phyloP scores from a whole-genome alignment of 1,139 yeast genomes.

The Saccharomyces hybrid region DNA sequence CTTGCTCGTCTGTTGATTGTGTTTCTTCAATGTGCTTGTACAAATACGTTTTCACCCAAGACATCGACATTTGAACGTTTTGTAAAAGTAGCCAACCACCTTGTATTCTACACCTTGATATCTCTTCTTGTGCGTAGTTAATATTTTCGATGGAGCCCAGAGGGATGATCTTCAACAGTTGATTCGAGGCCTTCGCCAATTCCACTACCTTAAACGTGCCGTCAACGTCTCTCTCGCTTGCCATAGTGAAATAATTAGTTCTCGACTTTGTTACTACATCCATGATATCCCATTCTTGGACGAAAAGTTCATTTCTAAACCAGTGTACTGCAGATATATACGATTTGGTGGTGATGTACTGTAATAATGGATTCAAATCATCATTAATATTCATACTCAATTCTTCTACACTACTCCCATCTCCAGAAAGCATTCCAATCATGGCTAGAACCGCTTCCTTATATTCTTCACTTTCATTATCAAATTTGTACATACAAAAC shows the following conservation, averaged over 20 bases:
- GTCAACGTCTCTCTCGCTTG: conserved; percentile 59
- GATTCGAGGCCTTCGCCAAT: conserved; percentile 33
- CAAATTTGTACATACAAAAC: conserved; percentile 1
- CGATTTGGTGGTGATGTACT: background rate
- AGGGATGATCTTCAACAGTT: conserved; percentile 43
- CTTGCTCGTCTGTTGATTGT: background rate
- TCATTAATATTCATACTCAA: background rate
- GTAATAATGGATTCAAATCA: background rate
- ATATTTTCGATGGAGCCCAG: conserved; percentile 73
- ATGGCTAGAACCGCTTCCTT: background rate
- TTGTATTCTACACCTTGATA: conserved; percentile 39
- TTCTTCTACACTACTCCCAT: background rate
- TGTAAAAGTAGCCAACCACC: conserved; percentile 71
- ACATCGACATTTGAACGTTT: conserved; percentile 64
- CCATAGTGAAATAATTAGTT: conserved; percentile 38
- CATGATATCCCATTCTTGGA: background rate
- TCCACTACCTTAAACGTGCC: conserved; percentile 50
- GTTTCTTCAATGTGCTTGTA: conserved; percentile 11
- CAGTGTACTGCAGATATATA: conserved; percentile 6
- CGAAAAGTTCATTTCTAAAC: conserved; percentile 1
- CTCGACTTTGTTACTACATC: conserved; percentile 3
- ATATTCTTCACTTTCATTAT: background rate
- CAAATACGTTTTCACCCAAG: conserved; percentile 45
- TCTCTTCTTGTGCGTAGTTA: conserved; percentile 46
- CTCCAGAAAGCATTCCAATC: background rate